Conservation (phyloP, 2,329 filamentous ascomycete genomes). For the Gyromitra esculenta region DNA sequence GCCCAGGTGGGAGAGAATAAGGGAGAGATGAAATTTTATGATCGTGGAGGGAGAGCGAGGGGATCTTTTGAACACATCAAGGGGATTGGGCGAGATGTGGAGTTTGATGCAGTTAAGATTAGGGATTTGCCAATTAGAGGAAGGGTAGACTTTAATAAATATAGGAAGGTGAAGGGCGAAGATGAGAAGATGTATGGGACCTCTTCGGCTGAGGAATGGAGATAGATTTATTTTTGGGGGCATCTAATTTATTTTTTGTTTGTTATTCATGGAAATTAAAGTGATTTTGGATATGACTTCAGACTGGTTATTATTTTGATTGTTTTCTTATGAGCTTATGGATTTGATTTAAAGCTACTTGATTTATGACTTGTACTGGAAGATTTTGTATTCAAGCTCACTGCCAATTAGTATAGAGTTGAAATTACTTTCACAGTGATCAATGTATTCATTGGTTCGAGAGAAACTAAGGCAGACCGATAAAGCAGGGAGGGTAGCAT, state of each 20-base stretch:
- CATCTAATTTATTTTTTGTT: not conserved
- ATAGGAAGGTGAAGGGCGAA: not conserved
- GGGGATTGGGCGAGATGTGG: slow-evolving; percentile 39
- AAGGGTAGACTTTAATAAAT: slow-evolving; percentile 41
- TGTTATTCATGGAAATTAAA: not conserved
- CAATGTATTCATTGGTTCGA: slow-evolving; percentile 1
- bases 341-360: not conserved
- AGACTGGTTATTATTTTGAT: not conserved
- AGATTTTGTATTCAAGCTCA: slow-evolving; percentile 23
- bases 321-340: not conserved
- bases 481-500: too few relatives aligned
- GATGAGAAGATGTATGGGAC: not conserved
- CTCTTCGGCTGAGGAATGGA: not conserved
- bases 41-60: slow-evolving; percentile 28
- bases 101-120: slow-evolving; percentile 49
- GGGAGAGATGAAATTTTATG: slow-evolving; percentile 47
- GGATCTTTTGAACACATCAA: slow-evolving; percentile 43
- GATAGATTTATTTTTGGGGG: slow-evolving; percentile 3
- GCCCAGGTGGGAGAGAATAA: slow-evolving; percentile 20
- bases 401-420: not conserved
- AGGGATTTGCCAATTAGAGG: slow-evolving; percentile 30
- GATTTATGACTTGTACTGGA: slow-evolving; percentile 6
- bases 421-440: slow-evolving; percentile 4
- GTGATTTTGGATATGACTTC: not conserved
- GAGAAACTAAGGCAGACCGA: slow-evolving; percentile 1